phyloP scores from a whole-genome alignment of 768 basidiomycete species.

The Pleurotus pulmonarius region DNA sequence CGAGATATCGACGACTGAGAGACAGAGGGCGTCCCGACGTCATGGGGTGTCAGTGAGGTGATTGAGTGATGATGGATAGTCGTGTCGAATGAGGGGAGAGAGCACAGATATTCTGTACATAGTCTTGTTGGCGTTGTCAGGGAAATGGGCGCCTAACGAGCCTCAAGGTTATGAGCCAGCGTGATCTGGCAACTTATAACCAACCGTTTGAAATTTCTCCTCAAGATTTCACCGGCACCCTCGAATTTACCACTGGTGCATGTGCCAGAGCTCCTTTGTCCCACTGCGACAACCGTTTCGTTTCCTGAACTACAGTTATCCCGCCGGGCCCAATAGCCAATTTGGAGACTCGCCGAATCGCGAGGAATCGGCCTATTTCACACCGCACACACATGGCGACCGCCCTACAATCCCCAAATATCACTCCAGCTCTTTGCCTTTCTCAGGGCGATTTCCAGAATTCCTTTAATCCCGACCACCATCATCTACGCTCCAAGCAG shows the following conservation, averaged over 20 bases:
- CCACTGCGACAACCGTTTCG: constrained; percentile 4
- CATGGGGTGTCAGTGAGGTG: not conserved
- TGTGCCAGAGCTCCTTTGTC: constrained; percentile 1
- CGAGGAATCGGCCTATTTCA: constrained; percentile 2
- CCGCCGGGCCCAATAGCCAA: constrained; percentile 3
- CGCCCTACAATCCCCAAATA: constrained; percentile 6
- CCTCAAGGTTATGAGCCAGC: not conserved
- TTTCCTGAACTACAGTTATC: constrained; percentile 2
- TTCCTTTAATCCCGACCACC: constrained; percentile 3
- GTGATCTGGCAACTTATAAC: not conserved
- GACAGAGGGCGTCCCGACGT: not conserved
- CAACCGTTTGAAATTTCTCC: not conserved
- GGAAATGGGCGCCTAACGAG: not conserved
- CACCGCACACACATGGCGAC: constrained; percentile 5
- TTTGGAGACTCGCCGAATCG: constrained; percentile 3
- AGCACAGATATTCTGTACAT: not conserved
- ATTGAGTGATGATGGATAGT: too few species aligned
- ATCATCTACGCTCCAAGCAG: not conserved
- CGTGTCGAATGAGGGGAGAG: not conserved
- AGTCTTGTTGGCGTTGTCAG: not conserved
- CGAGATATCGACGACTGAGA: not conserved
- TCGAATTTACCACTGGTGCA: not conserved
- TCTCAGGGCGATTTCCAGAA: constrained; percentile 1
- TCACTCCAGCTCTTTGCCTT: not conserved
- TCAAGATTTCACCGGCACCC: constrained; percentile 2